Evolutionary conservation across 2,329 filamentous ascomycete species (phyloP).

Genomic region (Hymenoscyphus repandus): DNA sequence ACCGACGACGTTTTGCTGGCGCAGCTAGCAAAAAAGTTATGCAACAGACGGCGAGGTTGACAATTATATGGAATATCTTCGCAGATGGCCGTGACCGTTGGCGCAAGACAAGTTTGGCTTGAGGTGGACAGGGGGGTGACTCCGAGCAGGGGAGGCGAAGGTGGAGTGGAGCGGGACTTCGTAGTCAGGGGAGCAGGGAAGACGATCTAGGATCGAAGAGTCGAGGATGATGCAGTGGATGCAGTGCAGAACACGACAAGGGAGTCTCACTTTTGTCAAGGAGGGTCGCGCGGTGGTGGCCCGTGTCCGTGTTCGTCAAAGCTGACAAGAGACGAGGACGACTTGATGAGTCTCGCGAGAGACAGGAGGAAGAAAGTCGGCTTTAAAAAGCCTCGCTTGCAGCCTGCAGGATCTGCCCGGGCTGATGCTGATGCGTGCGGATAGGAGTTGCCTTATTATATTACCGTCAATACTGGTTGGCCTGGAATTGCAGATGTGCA

Average conservation of each 20-base stretch:
- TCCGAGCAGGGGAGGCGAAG: no score
- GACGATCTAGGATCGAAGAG: no score
- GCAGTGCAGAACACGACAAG: neutral
- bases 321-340: constrained; percentile 4
- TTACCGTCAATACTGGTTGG: neutral
- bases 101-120: neutral
- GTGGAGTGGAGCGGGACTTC: neutral
- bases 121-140: neutral
- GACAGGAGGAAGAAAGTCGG: neutral
- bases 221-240: neutral
- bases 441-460: constrained; percentile 2
- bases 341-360: neutral
- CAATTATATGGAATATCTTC: constrained; percentile 1
- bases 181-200: no score
- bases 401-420: constrained; percentile 18
- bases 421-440: constrained; percentile 10
- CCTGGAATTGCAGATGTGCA: neutral
- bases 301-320: neutral
- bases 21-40: constrained; percentile 6
- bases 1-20: constrained; percentile 2
- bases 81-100: neutral
- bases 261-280: no score
- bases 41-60: constrained; percentile 9
- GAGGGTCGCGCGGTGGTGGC: neutral
- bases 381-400: constrained; percentile 13